Conservation (phyloP, 495 filamentous ascomycete genomes). For the Xylaria palmicola region DNA sequence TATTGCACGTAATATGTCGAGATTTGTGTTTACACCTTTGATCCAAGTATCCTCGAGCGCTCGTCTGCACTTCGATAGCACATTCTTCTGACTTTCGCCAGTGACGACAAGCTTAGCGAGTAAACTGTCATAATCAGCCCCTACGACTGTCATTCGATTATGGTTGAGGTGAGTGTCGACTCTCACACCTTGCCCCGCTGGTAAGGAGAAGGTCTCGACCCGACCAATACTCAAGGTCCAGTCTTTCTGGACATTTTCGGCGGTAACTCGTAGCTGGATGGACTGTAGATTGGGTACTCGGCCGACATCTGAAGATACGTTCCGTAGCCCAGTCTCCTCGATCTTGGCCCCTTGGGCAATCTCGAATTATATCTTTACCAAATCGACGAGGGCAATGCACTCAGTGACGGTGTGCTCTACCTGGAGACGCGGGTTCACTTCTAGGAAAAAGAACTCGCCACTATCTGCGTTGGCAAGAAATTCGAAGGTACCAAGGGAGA, state of each 20-base stretch:
- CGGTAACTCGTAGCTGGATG: constrained; percentile 58
- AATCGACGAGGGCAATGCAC: constrained; percentile 53
- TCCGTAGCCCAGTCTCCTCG: constrained; percentile 38
- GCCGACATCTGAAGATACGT: constrained; percentile 23
- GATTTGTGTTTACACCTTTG: constrained; percentile 55
- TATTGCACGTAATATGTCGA: constrained; percentile 54
- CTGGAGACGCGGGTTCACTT: constrained; percentile 64
- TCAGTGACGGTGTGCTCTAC: constrained; percentile 67
- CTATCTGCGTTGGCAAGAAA: constrained; percentile 56
- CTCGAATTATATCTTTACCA: constrained; percentile 56
- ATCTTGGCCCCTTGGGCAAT: constrained; percentile 54
- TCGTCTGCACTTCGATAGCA: constrained; percentile 51
- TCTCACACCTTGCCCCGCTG: constrained; percentile 55
- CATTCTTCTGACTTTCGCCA: constrained; percentile 49
- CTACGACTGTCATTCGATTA: constrained; percentile 43
- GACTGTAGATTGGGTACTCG: constrained; percentile 41
- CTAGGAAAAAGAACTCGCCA: constrained; percentile 60
- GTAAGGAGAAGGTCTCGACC: constrained; percentile 51
- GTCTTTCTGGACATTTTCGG: constrained; percentile 53
- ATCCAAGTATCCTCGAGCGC: constrained; percentile 55
- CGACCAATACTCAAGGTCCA: constrained; percentile 61
- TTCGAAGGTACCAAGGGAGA: constrained; percentile 59
- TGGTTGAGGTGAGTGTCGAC: constrained; percentile 54
- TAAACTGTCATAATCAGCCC: constrained; percentile 59
- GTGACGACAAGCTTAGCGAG: constrained; percentile 64